Evolutionary conservation across 192 early-diverging fungal genomes (phyloP), one percentile per base, ranked within the genome.

Genomic region (Spizellomyces punctatus): DNA sequence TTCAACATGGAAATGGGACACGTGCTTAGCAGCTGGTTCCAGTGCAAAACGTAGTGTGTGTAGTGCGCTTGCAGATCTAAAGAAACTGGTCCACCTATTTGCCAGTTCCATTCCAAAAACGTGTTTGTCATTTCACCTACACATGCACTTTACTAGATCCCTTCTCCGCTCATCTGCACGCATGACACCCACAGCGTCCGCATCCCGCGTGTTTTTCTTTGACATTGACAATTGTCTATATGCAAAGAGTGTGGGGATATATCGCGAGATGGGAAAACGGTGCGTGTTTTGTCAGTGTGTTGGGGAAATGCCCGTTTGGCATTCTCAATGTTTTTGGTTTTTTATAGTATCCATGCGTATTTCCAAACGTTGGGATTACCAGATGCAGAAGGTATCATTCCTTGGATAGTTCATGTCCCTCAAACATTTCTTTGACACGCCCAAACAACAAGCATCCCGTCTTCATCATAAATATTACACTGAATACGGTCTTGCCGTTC

Each of bases 171-270:
- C 27, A 36, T 36, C 27, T 36, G 27, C 27, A 36, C 27, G 27
- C 27, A 36, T 36, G 27, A 3, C 27, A 36, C 27, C 27, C 27
- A 36, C 27, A 36, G 3, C 27, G 27, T 2, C 27, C 0, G 3
- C 27, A 36, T 36, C 27, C 27, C 50, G 62, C 14, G 81, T 92
- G 50, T 89, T 92, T 63, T 92, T 91, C 79, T 91, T 92, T 69
- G 92, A 94, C 66, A 90, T 91, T 47, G 92, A 94, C 76, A 92
- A 94, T 75, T 91, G 89, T 65, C 83, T 91, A 8, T 92, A 92
- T 61, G 61, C 16, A 7, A 65, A 50, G 42, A 56, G 27, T 17
- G 46, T 43, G n/a, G 73, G 73, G 6, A 75, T 75, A 21, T 63
- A 45, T 17, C 6, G 17, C 8, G 73, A 68, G 12, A 75, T 81